These are phyloP conservation scores for Picea abies DNA, from an alignment of 83 land plant genomes.

Conservation along the genomic window DNA sequence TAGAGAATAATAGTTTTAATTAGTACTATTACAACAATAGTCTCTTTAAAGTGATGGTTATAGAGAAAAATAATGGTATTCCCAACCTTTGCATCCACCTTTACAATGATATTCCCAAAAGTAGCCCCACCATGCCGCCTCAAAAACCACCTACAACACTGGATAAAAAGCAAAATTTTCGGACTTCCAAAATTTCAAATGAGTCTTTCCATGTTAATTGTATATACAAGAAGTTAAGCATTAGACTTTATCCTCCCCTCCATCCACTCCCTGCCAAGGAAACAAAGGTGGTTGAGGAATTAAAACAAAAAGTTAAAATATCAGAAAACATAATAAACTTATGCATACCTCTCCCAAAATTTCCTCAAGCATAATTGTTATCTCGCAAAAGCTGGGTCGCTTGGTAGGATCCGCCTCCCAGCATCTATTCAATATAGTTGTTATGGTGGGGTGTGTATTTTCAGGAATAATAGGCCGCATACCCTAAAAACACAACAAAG, in stretches of 20 bases:
- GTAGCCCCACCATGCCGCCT: background rate
- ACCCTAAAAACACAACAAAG: constrained; percentile 34
- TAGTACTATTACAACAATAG: too few species aligned
- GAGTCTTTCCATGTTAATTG: background rate
- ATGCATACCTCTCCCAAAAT: constrained; percentile 29
- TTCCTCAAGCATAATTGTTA: constrained; percentile 46
- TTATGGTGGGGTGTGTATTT: constrained; percentile 45
- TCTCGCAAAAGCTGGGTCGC: constrained; percentile 61
- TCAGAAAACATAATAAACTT: background rate
- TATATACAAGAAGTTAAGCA: background rate
- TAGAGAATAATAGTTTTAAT: too few species aligned
- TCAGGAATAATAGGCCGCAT: constrained; percentile 58
- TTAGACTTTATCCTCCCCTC: background rate
- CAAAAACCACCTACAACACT: background rate
- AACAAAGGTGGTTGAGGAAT: background rate
- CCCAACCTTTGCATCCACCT: too few species aligned
- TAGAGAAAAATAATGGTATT: too few species aligned
- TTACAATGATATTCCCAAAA: too few species aligned
- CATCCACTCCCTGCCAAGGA: background rate
- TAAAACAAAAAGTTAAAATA: background rate
- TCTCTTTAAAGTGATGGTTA: too few species aligned
- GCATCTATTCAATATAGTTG: constrained; percentile 59
- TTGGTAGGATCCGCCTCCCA: constrained; percentile 57
- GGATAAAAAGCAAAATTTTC: background rate
- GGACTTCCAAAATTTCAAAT: background rate